phyloP scores from a whole-genome alignment of 106 monocot genomes.

The Apostasia ramifera region DNA sequence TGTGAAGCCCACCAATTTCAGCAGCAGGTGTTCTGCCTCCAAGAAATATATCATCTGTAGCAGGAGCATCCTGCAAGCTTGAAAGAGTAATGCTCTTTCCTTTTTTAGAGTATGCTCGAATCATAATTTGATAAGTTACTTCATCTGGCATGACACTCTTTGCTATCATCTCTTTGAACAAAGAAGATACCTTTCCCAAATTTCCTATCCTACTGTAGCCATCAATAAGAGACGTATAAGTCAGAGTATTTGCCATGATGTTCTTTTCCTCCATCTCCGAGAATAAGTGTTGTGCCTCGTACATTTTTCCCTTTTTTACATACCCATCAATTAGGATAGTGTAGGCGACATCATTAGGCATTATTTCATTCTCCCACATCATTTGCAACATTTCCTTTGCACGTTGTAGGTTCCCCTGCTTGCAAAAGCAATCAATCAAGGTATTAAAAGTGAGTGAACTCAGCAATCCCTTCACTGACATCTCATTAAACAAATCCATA shows the following conservation, averaged over 20 bases:
- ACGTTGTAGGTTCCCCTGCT: conserved; percentile 52
- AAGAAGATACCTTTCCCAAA: conserved; percentile 25
- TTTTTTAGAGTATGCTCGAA: conserved; percentile 32
- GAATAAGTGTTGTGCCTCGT: conserved; percentile 41
- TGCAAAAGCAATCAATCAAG: conserved; percentile 64
- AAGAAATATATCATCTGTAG: conserved; percentile 17
- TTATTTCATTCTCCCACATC: conserved; percentile 52
- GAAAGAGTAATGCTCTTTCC: conserved; percentile 32
- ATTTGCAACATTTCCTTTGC: conserved; percentile 34
- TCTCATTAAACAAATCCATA: conserved; percentile 37
- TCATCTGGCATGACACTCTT: conserved; percentile 50
- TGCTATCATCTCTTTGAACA: conserved; percentile 58
- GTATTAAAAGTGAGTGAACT: conserved; percentile 44
- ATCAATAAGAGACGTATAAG: conserved; percentile 59
- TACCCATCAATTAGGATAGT: conserved; percentile 56
- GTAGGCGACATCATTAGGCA: conserved; percentile 42
- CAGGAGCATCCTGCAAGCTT: conserved; percentile 30
- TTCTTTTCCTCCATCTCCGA: conserved; percentile 55
- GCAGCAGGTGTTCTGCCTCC: conserved; percentile 9
- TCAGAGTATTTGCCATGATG: conserved; percentile 32
- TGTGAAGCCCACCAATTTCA: conserved; percentile 31
- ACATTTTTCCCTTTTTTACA: conserved; percentile 37
- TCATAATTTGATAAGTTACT: conserved; percentile 42
- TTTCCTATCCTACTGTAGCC: conserved; percentile 36
- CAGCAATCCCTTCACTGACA: conserved; percentile 38